Evolutionary conservation across 805 yeast species (phyloP).

Genomic region (Pichia insulana): DNA sequence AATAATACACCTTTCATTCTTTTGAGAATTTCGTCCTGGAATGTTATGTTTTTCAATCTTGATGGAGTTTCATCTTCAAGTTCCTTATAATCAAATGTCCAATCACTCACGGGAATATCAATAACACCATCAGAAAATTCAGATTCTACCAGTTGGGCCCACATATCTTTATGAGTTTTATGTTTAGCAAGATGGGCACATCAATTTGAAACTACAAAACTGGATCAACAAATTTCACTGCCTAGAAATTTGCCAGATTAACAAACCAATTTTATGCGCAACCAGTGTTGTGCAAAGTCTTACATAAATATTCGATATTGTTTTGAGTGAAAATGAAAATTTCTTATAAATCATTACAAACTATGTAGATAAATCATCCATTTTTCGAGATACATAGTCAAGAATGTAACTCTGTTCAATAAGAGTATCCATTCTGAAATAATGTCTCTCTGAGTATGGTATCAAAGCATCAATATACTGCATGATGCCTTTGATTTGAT

Average conservation of each 20-base stretch:
- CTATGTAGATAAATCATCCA: constrained; percentile 37
- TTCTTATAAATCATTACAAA: too few species aligned
- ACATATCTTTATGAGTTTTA: too few species aligned
- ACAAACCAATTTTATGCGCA: too few species aligned
- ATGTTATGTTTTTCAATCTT: constrained; percentile 24
- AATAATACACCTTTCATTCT: constrained; percentile 42
- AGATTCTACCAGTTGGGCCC: neutral
- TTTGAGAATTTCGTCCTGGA: constrained; percentile 31
- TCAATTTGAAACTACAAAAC: too few species aligned
- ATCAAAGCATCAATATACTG: constrained; percentile 62
- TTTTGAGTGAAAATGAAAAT: too few species aligned
- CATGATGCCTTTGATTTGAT: constrained; percentile 60
- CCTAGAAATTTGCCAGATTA: too few species aligned
- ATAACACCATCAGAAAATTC: constrained; percentile 26
- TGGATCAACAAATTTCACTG: too few species aligned
- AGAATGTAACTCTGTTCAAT: constrained; percentile 78
- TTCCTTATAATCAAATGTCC: constrained; percentile 23
- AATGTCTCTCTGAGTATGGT: constrained; percentile 88
- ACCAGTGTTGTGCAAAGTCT: too few species aligned
- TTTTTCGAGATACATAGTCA: constrained; percentile 77
- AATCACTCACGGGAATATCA: constrained; percentile 18
- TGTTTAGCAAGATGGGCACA: too few species aligned
- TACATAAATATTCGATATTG: too few species aligned
- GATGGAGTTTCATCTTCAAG: constrained; percentile 28
- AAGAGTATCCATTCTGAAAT: constrained; percentile 62